Conservation (phyloP, 2,329 filamentous ascomycete genomes). For the Elsinoe necatrix region DNA sequence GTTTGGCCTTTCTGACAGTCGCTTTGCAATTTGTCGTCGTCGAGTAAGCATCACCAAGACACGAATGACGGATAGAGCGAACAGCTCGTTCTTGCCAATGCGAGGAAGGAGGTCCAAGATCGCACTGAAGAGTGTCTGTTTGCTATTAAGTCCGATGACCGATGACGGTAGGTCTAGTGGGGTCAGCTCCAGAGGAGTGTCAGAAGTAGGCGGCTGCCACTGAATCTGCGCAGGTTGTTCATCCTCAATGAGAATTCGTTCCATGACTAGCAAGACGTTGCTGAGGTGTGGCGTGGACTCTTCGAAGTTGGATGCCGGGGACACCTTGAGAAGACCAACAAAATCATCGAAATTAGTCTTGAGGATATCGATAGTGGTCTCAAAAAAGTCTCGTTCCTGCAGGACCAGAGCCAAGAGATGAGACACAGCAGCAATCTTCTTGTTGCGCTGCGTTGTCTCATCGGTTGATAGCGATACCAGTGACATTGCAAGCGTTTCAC, state of each 20-base stretch:
- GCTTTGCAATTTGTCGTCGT: conserved; percentile 62
- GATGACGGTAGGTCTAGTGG: conserved; percentile 53
- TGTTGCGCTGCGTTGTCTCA: conserved; percentile 47
- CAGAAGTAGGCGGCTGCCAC: conserved; percentile 50
- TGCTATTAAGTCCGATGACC: conserved; percentile 56
- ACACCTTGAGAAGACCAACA: conserved; percentile 67
- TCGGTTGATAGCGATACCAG: conserved; percentile 53
- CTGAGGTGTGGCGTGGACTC: conserved; percentile 89
- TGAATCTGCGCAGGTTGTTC: conserved; percentile 66
- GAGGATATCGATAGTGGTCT: conserved; percentile 62
- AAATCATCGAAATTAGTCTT: conserved; percentile 69
- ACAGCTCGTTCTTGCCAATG: conserved; percentile 75
- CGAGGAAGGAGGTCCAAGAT: conserved; percentile 78
- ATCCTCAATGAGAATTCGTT: conserved; percentile 84
- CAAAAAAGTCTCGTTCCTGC: conserved; percentile 74
- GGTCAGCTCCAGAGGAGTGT: conserved; percentile 36
- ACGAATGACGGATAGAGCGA: conserved; percentile 75
- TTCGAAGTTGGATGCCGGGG: conserved; percentile 57
- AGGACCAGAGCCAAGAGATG: conserved; percentile 83
- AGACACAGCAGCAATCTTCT: conserved; percentile 81
- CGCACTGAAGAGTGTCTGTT: conserved; percentile 61
- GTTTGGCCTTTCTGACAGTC: conserved; percentile 78
- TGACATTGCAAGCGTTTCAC: conserved; percentile 73
- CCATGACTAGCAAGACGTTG: conserved; percentile 79
- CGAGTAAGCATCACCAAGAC: conserved; percentile 84